Percentiles rank a stretch among this genome's conserved stretches.
phyloP scores from a whole-genome alignment of 2,329 filamentous ascomycete species.

The Fusarium virguliforme region DNA sequence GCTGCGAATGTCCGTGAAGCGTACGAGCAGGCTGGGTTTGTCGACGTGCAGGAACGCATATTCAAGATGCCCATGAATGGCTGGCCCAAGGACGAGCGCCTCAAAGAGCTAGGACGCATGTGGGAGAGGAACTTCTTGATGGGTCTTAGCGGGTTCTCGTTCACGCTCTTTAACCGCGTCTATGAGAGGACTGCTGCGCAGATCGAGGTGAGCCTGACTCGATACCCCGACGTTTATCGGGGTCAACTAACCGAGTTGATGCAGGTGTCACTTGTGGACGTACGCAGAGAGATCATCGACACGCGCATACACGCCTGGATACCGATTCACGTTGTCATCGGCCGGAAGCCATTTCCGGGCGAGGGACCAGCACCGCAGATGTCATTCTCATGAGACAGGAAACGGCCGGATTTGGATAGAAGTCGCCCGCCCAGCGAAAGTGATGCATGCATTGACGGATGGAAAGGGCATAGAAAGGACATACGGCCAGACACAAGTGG shows the following conservation, averaged over 20 bases:
- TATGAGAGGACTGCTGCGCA: conserved; percentile 61
- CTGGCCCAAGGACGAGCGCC: conserved; percentile 66
- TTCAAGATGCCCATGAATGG: conserved; percentile 70
- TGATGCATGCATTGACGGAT: neutral
- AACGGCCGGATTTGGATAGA: neutral
- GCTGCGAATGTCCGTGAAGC: conserved; percentile 56
- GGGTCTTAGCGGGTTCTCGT: conserved; percentile 64
- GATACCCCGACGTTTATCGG: neutral
- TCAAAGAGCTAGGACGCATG: conserved; percentile 62
- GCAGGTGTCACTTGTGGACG: conserved; percentile 66
- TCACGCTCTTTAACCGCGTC: conserved; percentile 60
- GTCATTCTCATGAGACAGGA: conserved; percentile 33
- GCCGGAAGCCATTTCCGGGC: conserved; percentile 63
- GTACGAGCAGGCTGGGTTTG: conserved; percentile 67
- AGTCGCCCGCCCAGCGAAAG: neutral
- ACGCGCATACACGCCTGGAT: conserved; percentile 65
- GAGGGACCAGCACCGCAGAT: conserved; percentile 47
- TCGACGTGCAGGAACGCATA: conserved; percentile 67
- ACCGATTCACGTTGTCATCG: conserved; percentile 66
- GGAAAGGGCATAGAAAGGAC: neutral
- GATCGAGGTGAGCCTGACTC: conserved; percentile 62
- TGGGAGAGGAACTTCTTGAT: conserved; percentile 63
- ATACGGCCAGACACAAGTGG: neutral
- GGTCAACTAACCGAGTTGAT: conserved; percentile 30
- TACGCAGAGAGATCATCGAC: conserved; percentile 65